Conservation (phyloP, 176 grass and related monocot species). For the Phoenix dactylifera region DNA sequence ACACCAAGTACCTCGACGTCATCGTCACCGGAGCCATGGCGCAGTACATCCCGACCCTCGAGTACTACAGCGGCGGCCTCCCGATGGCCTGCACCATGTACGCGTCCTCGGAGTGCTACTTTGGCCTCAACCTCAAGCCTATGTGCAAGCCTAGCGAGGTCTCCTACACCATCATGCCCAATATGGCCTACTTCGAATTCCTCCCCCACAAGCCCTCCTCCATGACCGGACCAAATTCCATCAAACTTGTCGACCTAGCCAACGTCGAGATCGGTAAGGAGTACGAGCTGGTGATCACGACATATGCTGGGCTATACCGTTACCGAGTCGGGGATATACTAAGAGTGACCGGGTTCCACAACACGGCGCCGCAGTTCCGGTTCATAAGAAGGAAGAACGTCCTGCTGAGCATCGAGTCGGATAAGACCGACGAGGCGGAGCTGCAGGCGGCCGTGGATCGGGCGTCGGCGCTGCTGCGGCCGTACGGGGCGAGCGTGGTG, state of each 20-base stretch:
- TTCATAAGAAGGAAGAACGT: no score
- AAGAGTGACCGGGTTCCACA: no score
- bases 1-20: constrained; percentile 16
- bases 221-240: no score
- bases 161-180: constrained; percentile 98
- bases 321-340: no score
- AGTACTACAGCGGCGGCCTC: constrained; percentile 14
- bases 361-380: no score
- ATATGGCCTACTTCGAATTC: constrained; percentile 99
- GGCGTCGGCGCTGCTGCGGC: no score
- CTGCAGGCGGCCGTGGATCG: no score
- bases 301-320: no score
- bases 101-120: constrained; percentile 12
- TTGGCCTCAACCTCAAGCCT: constrained; percentile 4
- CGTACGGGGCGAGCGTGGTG: no score
- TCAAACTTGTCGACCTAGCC: constrained; percentile 4
- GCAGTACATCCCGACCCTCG: constrained; percentile 15
- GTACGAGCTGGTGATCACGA: no score
- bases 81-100: constrained; percentile 11
- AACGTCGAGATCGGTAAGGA: neutral
- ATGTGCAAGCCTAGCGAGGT: constrained; percentile 6
- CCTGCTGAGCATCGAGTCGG: no score
- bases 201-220: constrained; percentile 4
- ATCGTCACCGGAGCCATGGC: constrained; percentile 18
- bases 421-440: no score